Evolutionary conservation across 306 rosid species (phyloP), one percentile per base, ranked within the genome.

Genomic region (Fragaria ananassa): DNA sequence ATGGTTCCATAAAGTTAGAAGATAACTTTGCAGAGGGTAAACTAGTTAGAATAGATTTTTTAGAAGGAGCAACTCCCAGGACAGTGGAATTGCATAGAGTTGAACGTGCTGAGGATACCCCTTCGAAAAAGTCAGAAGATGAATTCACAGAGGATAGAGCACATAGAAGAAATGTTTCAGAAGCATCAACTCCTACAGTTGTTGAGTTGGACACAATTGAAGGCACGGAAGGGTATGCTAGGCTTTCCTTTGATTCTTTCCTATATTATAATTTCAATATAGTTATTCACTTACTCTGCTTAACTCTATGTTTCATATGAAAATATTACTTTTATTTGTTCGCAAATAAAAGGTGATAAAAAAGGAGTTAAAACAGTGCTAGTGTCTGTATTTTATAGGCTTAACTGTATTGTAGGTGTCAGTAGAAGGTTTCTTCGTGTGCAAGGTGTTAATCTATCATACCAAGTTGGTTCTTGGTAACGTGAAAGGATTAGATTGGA

Each of bases 191-290:
- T 63, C 72, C 46, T 34, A 50, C 23, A 1, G 35, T 19, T 5
- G 75, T 51, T 29, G 85, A 85, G 76, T 65, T 76, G 37, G 71
- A 71, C 78, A 70, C 86, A 71, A 72, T 53, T 82, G 87, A 80
- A 78, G 71, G 44, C 27, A 63, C 57, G 21, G 31, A 67, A 19
- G 80, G 84, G 97, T 91, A 88, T 45, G 80, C 84, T 44, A 54
- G 71, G 60, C 53, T 44, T 39, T 77, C 83, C 66, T 49, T 71
- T 64, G 72, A 45, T 79, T 41, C 44, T 17, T 18, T 62, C 49
- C 10, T 62, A 2, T 13, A 25, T 49, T 0, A 17, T 71, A n/a
- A 2, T 49, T 2, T 29, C 12, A 34, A 47, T 17, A 0, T 69
- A 47, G 21, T 27, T 2, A 25, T 49, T 51, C 34, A 41, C 44